A percentile compares a stretch with the other conserved stretches of the same genome.
These are phyloP conservation scores for Brassica nigra DNA, from an alignment of 345 rosid species.

Conservation along the genomic window DNA sequence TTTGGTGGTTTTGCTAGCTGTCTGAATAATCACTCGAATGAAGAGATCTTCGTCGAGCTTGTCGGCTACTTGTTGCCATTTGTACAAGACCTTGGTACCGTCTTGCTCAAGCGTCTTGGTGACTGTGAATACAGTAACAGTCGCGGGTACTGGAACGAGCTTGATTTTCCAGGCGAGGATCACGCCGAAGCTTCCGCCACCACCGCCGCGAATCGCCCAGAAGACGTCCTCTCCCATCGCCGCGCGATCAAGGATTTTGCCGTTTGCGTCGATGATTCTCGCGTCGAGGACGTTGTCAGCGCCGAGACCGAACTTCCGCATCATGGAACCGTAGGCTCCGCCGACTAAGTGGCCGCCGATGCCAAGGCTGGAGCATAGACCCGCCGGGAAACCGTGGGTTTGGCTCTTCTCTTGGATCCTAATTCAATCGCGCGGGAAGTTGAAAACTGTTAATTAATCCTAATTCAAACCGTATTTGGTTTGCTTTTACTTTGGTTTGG, in stretches of 20 bases:
- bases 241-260: constrained; percentile 56
- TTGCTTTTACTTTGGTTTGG: neutral
- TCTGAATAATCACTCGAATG: constrained; percentile 51
- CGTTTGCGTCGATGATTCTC: constrained; percentile 55
- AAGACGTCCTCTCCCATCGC: constrained; percentile 77
- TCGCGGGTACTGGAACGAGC: constrained; percentile 62
- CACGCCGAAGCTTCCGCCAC: constrained; percentile 73
- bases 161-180: constrained; percentile 66
- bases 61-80: constrained; percentile 60
- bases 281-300: constrained; percentile 81
- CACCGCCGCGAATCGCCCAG: constrained; percentile 82
- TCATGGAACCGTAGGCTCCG: constrained; percentile 73
- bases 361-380: constrained; percentile 68
- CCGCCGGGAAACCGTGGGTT: constrained; percentile 70
- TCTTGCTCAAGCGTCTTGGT: constrained; percentile 50
- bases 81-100: constrained; percentile 52
- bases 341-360: constrained; percentile 70
- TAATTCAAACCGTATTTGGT: neutral
- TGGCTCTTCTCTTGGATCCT: constrained; percentile 69
- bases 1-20: constrained; percentile 31
- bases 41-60: constrained; percentile 62
- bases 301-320: constrained; percentile 78
- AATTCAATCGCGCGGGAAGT: constrained; percentile 10
- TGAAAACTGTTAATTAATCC: neutral
- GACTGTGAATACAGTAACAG: constrained; percentile 61